These are phyloP conservation scores for Vanrija pseudolonga DNA, from an alignment of 1,284 basidiomycete genomes.

Conservation along the genomic window DNA sequence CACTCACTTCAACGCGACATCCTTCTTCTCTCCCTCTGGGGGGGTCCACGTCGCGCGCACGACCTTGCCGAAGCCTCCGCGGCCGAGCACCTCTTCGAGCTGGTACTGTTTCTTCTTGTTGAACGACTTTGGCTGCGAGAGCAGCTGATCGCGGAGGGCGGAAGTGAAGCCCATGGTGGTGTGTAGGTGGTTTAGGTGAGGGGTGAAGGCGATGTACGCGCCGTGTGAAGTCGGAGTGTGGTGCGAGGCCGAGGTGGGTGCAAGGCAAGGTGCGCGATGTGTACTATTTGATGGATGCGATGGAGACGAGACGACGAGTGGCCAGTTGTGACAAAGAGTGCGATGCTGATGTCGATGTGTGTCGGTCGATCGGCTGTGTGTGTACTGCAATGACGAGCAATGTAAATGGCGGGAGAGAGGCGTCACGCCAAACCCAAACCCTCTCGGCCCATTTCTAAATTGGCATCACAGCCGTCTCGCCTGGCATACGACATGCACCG, in stretches of 20 bases:
- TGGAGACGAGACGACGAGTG: too few relatives aligned
- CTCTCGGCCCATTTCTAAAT: too few relatives aligned
- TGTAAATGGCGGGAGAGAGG: too few relatives aligned
- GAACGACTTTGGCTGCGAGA: constrained; percentile 77
- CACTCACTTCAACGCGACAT: constrained; percentile 65
- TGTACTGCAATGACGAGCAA: background rate
- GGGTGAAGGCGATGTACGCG: background rate
- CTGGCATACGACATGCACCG: too few relatives aligned
- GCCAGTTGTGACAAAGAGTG: too few relatives aligned
- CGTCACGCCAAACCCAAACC: too few relatives aligned
- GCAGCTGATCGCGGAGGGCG: constrained; percentile 51
- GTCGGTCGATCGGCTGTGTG: background rate
- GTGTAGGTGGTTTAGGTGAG: background rate
- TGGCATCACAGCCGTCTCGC: too few relatives aligned
- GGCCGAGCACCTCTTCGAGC: constrained; percentile 57
- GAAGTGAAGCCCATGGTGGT: constrained; percentile 31
- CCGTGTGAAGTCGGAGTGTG: background rate
- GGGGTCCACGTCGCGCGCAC: constrained; percentile 59
- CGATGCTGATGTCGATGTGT: background rate
- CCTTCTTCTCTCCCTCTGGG: constrained; percentile 53
- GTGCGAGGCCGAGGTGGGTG: too few relatives aligned
- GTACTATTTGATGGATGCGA: background rate
- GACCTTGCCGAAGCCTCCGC: constrained; percentile 82
- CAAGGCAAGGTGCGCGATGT: too few relatives aligned
- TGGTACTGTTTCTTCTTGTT: constrained; percentile 67